phyloP scores from a whole-genome alignment of 352 stramenopile species.

The Peronospora farinosa region DNA sequence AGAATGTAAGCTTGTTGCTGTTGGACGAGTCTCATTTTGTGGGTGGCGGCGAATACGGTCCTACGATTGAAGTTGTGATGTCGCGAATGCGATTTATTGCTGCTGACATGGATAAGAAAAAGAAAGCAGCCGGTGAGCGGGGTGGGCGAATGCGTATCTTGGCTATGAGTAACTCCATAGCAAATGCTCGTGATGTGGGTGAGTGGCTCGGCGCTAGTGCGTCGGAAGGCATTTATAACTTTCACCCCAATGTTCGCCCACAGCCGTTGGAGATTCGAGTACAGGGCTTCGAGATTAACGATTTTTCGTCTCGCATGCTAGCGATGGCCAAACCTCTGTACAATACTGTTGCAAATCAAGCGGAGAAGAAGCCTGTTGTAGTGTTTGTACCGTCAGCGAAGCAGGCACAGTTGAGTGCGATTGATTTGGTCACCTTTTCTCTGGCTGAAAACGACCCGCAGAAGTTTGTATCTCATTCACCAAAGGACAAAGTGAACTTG shows the following conservation, averaged over 20 bases:
- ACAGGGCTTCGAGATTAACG: slow-evolving; percentile 96
- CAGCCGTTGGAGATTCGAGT: slow-evolving; percentile 96
- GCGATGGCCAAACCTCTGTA: slow-evolving; percentile 98
- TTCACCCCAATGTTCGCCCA: slow-evolving; percentile 89
- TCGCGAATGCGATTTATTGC: slow-evolving; percentile 97
- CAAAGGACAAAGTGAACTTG: slow-evolving; percentile 34
- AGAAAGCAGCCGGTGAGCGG: slow-evolving; percentile 30
- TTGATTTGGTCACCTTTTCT: slow-evolving; percentile 98
- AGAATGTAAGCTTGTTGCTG: slow-evolving; percentile 91
- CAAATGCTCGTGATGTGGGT: slow-evolving; percentile 96
- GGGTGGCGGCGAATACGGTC: slow-evolving; percentile 77
- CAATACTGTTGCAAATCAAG: slow-evolving; percentile 89
- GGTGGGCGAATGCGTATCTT: slow-evolving; percentile 86
- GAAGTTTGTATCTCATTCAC: slow-evolving; percentile 47
- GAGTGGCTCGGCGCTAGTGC: slow-evolving; percentile 95
- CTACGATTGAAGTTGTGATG: slow-evolving; percentile 96
- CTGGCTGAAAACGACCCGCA: slow-evolving; percentile 75
- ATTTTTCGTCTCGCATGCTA: slow-evolving; percentile 94
- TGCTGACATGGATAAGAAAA: slow-evolving; percentile 79
- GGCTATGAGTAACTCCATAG: slow-evolving; percentile 92
- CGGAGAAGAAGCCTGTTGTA: slow-evolving; percentile 84
- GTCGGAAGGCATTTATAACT: slow-evolving; percentile 74
- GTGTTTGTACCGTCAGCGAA: slow-evolving; percentile 97
- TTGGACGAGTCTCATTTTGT: slow-evolving; percentile 98
- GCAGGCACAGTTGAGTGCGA: slow-evolving; percentile 97